Percentiles rank a stretch among this genome's conserved stretches.
These are phyloP conservation scores for Fusarium lyarnte DNA, from an alignment of 2,329 filamentous ascomycete genomes.

Conservation along the genomic window DNA sequence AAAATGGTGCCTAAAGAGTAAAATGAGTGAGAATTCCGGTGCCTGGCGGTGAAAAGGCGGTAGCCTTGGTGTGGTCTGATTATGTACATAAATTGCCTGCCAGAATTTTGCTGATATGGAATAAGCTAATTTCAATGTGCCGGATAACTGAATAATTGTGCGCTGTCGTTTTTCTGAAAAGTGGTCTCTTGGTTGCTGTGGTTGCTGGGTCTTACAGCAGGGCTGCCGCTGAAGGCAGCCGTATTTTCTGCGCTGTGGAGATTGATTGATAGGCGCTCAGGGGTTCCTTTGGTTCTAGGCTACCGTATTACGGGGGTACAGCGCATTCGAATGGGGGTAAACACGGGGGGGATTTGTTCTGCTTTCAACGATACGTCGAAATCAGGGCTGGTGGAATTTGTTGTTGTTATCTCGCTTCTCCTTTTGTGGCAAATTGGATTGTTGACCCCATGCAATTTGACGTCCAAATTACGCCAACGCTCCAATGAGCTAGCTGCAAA, in stretches of 20 bases:
- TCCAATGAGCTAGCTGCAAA: neutral
- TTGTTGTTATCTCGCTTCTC: conserved; percentile 18
- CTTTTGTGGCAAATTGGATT: conserved; percentile 14
- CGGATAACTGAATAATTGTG: conserved; percentile 24
- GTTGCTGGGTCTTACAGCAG: conserved; percentile 15
- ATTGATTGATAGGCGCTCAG: neutral
- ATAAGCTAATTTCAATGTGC: conserved; percentile 10
- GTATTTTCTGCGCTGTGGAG: neutral
- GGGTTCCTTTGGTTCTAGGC: neutral
- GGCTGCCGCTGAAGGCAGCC: neutral
- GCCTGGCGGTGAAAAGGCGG: conserved; percentile 29
- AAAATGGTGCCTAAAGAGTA: conserved; percentile 33
- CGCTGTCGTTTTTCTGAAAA: neutral
- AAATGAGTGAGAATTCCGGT: conserved; percentile 33
- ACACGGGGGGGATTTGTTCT: neutral
- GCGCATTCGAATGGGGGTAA: neutral
- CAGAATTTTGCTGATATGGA: conserved; percentile 6
- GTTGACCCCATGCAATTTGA: conserved; percentile 1
- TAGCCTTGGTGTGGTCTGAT: conserved; percentile 30
- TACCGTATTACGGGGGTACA: neutral
- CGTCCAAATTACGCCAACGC: neutral
- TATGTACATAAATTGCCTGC: conserved; percentile 16
- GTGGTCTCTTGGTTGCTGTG: conserved; percentile 11
- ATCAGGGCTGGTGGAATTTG: neutral
- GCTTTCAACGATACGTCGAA: neutral